Conservation (phyloP, 2,329 filamentous ascomycete genomes). For the Cercospora zeae-maydis region DNA sequence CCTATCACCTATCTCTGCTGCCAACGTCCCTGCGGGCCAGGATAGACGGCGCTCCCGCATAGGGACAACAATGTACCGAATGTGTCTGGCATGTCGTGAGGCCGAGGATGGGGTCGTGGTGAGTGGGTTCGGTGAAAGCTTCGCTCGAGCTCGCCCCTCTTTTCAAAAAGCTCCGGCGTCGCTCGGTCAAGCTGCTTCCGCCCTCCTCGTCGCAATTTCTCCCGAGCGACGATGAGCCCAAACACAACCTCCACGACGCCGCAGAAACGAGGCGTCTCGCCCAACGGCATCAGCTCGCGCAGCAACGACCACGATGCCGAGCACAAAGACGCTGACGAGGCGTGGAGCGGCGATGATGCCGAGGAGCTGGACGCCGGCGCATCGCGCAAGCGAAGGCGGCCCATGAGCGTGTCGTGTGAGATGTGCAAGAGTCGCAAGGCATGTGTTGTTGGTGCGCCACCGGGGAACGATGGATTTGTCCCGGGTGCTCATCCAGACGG, state of each 20-base stretch:
- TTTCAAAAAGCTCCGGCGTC: conserved; percentile 10
- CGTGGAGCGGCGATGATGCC: conserved; percentile 39
- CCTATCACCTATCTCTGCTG: conserved; percentile 4
- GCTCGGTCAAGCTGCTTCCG: conserved; percentile 14
- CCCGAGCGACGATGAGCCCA: conserved; percentile 5
- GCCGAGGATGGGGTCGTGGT: conserved; percentile 4
- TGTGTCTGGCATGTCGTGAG: not conserved
- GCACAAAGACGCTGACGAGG: conserved; percentile 34
- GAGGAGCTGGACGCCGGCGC: conserved; percentile 37
- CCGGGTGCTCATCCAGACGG: not conserved
- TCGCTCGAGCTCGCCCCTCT: conserved; percentile 10
- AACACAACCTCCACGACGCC: conserved; percentile 16
- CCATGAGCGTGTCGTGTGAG: conserved; percentile 57
- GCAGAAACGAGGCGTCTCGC: conserved; percentile 16
- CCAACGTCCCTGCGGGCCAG: not conserved
- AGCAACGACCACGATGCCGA: conserved; percentile 22
- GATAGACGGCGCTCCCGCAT: not conserved
- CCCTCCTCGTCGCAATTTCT: conserved; percentile 16
- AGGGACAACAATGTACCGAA: conserved; percentile 12
- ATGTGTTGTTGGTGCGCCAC: conserved; percentile 17
- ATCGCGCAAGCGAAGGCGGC: conserved; percentile 48
- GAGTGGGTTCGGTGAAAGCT: conserved; percentile 10
- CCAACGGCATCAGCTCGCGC: conserved; percentile 23
- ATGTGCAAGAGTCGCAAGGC: conserved; percentile 80
- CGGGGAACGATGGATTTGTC: conserved; percentile 1